Evolutionary conservation across 2,329 filamentous ascomycete species (phyloP).

Genomic region (Alternaria arborescens): DNA sequence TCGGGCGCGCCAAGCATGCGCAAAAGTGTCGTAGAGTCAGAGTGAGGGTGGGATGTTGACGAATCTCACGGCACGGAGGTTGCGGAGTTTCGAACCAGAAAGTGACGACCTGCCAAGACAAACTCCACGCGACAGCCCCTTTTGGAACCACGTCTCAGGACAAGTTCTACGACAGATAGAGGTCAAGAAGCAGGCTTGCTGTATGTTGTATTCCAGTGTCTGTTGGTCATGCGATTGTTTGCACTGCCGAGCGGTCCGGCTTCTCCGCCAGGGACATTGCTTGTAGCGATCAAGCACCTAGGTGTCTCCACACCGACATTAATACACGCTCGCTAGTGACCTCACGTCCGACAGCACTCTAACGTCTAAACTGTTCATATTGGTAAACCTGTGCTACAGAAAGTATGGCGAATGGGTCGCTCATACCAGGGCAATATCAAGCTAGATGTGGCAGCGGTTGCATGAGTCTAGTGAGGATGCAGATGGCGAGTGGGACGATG

Average conservation of each 20-base stretch:
- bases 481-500: too few relatives aligned
- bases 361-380: neutral
- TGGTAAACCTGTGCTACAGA: neutral
- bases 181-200: neutral
- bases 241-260: conserved; percentile 11
- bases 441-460: too few relatives aligned
- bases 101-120: conserved; percentile 16
- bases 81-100: conserved; percentile 27
- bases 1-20: conserved; percentile 47
- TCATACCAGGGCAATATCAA: too few relatives aligned
- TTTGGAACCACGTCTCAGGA: neutral
- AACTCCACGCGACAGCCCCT: neutral
- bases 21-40: conserved; percentile 25
- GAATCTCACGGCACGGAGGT: conserved; percentile 26
- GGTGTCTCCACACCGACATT: neutral
- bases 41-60: conserved; percentile 20
- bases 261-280: conserved; percentile 9
- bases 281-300: neutral
- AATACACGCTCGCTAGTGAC: neutral
- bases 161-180: neutral
- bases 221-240: conserved; percentile 1
- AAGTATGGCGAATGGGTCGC: too few relatives aligned
- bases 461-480: too few relatives aligned
- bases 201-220: neutral
- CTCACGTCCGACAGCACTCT: neutral